Evolutionary conservation across 805 yeast genomes (phyloP).

Genomic region (Aciculoconidium aculeatum): DNA sequence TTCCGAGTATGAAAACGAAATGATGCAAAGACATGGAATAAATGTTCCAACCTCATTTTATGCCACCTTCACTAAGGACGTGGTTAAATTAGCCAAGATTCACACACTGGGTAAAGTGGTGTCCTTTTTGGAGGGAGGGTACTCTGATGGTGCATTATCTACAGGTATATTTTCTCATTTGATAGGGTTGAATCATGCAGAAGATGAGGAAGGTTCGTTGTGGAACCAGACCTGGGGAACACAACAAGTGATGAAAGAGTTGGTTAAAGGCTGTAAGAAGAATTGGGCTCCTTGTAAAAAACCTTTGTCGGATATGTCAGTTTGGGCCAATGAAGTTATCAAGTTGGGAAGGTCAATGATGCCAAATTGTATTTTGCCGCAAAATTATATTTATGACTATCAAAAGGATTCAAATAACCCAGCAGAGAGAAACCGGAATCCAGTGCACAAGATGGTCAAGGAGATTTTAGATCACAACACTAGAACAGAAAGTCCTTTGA

Average conservation of each 20-base stretch:
- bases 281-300: conserved; percentile 57
- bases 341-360: conserved; percentile 58
- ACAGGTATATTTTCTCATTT: conserved; percentile 79
- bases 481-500: conserved; percentile 15
- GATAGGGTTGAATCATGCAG: conserved; percentile 54
- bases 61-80: conserved; percentile 65
- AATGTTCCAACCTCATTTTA: conserved; percentile 80
- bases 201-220: conserved; percentile 27
- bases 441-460: conserved; percentile 27
- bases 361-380: conserved; percentile 42
- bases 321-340: conserved; percentile 63
- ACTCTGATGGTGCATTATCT: conserved; percentile 72
- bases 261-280: conserved; percentile 62
- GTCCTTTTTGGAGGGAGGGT: conserved; percentile 80
- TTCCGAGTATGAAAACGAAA: conserved; percentile 71
- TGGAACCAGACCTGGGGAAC: conserved; percentile 68
- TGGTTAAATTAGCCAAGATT: conserved; percentile 59
- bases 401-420: conserved; percentile 9
- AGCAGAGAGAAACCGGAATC: conserved; percentile 8
- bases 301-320: conserved; percentile 45
- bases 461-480: conserved; percentile 17
- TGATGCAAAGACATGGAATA: conserved; percentile 80
- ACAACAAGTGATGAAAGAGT: conserved; percentile 55
- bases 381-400: conserved; percentile 28
- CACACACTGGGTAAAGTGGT: conserved; percentile 57